A percentile compares a stretch with the other conserved stretches of the same genome.
Conservation (phyloP, 2,329 filamentous ascomycete genomes). For the Laburnicola sp. region DNA sequence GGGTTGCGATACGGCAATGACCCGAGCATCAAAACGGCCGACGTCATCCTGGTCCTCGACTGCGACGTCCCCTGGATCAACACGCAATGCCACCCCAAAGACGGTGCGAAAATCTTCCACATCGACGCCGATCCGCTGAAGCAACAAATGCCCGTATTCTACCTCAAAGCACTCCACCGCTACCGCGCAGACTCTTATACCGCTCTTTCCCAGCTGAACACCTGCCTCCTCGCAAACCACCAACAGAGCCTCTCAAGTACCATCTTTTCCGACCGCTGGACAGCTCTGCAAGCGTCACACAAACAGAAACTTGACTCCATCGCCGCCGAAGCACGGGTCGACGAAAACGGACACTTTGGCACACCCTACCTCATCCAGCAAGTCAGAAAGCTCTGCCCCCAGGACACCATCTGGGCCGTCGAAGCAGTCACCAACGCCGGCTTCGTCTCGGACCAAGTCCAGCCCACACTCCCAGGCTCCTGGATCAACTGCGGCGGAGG, state of each 20-base stretch:
- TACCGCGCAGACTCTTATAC: slow-evolving; percentile 57
- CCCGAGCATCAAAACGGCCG: slow-evolving; percentile 72
- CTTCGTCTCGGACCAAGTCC: slow-evolving; percentile 71
- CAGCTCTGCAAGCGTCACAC: slow-evolving; percentile 61
- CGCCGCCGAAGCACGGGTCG: slow-evolving; percentile 59
- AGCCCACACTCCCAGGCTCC: slow-evolving; percentile 66
- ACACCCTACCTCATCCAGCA: slow-evolving; percentile 60
- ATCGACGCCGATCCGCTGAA: slow-evolving; percentile 70
- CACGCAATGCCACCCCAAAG: slow-evolving; percentile 66
- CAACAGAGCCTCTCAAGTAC: slow-evolving; percentile 46
- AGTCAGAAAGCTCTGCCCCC: slow-evolving; percentile 60
- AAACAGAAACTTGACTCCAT: slow-evolving; percentile 63
- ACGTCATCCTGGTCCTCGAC: slow-evolving; percentile 82
- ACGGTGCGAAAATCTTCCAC: slow-evolving; percentile 63
- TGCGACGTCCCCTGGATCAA: slow-evolving; percentile 94
- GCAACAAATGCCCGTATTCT: slow-evolving; percentile 62
- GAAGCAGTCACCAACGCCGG: slow-evolving; percentile 75
- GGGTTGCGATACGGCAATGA: slow-evolving; percentile 74
- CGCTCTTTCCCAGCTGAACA: slow-evolving; percentile 69
- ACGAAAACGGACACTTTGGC: slow-evolving; percentile 64
- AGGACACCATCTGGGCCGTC: slow-evolving; percentile 72
- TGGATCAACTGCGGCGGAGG: slow-evolving; percentile 84
- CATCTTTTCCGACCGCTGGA: slow-evolving; percentile 54
- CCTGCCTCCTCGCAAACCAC: slow-evolving; percentile 56
- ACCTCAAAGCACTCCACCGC: slow-evolving; percentile 57